Conservation (phyloP, 305 asterid species). For the Withania somnifera region DNA sequence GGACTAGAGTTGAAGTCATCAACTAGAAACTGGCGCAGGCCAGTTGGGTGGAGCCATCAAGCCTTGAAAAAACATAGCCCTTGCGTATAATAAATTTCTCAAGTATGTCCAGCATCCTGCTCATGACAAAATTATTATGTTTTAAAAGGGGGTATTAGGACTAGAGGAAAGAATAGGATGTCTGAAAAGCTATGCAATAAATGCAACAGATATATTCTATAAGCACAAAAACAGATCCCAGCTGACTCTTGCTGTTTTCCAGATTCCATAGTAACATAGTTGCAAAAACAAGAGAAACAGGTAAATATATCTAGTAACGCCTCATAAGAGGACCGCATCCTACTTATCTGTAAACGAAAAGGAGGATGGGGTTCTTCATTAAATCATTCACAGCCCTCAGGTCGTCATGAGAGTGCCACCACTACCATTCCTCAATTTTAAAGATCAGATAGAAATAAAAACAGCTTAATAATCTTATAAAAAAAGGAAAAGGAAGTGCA, state of each 20-base stretch:
- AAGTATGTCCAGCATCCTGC: slow-evolving; percentile 92
- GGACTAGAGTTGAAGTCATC: slow-evolving; percentile 92
- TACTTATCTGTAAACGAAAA: not conserved
- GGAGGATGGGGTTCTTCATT: not conserved
- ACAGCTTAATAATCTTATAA: not conserved
- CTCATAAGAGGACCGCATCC: not conserved
- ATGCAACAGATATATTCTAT: not conserved
- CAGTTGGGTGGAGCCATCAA: slow-evolving; percentile 94
- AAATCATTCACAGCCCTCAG: not conserved
- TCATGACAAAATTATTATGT: not conserved
- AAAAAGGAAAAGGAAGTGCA: not conserved
- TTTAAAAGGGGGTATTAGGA: not conserved
- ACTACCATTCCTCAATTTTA: not conserved
- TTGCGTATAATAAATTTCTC: slow-evolving; percentile 88
- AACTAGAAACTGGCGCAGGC: slow-evolving; percentile 78
- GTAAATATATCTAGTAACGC: not conserved
- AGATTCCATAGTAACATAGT: not conserved
- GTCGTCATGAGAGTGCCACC: not conserved
- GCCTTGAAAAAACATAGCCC: slow-evolving; percentile 81
- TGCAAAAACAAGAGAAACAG: not conserved
- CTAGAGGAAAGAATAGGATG: not conserved
- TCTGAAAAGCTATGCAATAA: not conserved
- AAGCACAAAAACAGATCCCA: not conserved
- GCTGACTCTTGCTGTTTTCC: not conserved
- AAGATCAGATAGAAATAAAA: not conserved